Conservation (phyloP, 768 basidiomycete genomes). For the Mrakia blollopis region DNA sequence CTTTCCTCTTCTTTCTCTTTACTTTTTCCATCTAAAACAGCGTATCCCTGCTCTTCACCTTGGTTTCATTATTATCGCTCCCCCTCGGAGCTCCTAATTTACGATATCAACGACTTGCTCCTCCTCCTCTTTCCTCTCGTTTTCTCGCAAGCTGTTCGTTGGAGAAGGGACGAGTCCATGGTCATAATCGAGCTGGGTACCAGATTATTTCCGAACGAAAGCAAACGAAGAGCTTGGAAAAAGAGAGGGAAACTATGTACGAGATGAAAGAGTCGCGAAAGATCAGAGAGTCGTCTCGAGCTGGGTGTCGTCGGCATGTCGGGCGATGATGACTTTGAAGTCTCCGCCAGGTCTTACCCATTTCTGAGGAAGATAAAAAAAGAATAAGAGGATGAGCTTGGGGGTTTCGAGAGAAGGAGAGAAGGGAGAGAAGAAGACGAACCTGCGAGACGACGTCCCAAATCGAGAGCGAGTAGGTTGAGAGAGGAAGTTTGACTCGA, state of each 20-base stretch:
- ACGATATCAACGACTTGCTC: neutral
- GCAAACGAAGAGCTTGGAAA: neutral
- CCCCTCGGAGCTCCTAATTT: neutral
- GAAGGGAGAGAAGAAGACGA: neutral
- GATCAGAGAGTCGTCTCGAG: neutral
- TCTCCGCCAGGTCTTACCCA: conserved; percentile 24
- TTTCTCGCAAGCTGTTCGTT: neutral
- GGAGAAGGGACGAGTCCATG: neutral
- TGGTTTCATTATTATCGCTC: neutral
- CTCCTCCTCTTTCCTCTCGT: neutral
- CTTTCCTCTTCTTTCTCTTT: neutral
- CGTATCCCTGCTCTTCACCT: neutral
- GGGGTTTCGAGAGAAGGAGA: neutral
- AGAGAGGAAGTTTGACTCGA: conserved; percentile 13
- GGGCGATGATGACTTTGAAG: conserved; percentile 5
- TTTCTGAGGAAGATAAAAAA: neutral
- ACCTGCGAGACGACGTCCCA: conserved; percentile 26
- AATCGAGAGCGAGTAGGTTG: conserved; percentile 23
- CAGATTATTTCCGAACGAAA: too few relatives aligned
- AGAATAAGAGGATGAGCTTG: neutral
- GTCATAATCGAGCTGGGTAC: too few relatives aligned
- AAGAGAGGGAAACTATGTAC: neutral
- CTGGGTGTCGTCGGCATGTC: conserved; percentile 15
- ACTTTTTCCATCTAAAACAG: neutral
- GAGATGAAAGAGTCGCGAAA: neutral